Conservation (phyloP, 176 grass and related monocot genomes). For the Typha latifolia region DNA sequence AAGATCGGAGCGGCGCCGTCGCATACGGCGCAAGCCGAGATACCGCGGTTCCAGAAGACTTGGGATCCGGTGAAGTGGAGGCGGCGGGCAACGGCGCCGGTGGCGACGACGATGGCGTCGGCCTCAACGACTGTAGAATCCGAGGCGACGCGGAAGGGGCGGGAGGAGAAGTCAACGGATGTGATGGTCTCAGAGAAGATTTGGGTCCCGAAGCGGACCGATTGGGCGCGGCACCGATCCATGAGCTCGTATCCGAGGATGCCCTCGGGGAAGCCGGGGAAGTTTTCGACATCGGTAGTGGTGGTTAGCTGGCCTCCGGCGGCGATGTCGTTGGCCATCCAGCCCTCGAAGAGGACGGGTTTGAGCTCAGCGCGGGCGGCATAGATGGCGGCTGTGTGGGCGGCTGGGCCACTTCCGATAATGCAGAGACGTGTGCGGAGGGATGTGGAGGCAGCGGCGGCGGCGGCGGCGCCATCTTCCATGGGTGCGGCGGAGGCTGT, state of each 20-base stretch:
- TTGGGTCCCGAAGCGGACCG: slow-evolving; percentile 49
- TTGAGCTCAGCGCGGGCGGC: slow-evolving; percentile 84
- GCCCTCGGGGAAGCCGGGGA: slow-evolving; percentile 66
- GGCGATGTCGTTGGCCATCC: slow-evolving; percentile 83
- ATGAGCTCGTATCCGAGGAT: slow-evolving; percentile 76
- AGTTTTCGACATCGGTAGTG: slow-evolving; percentile 98
- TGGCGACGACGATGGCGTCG: slow-evolving; percentile 68
- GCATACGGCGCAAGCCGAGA: slow-evolving; percentile 96
- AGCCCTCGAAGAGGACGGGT: slow-evolving; percentile 88
- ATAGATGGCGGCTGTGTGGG: slow-evolving; percentile 93
- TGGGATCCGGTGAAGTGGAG: slow-evolving; percentile 72
- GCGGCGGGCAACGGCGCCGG: slow-evolving; percentile 76
- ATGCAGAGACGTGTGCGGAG: slow-evolving; percentile 73
- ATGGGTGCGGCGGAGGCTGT: not conserved
- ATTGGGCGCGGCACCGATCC: slow-evolving; percentile 65
- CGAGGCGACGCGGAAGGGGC: slow-evolving; percentile 60
- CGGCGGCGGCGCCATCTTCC: slow-evolving; percentile 46
- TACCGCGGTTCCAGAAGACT: slow-evolving; percentile 80
- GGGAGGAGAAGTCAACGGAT: slow-evolving; percentile 48
- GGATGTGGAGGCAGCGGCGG: slow-evolving; percentile 30
- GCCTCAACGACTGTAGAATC: slow-evolving; percentile 60
- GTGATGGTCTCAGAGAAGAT: slow-evolving; percentile 76
- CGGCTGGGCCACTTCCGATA: slow-evolving; percentile 90
- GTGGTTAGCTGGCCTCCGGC: slow-evolving; percentile 88
- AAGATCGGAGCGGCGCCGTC: slow-evolving; percentile 87